phyloP scores from a whole-genome alignment of 208 protist genomes.

The Blastocrithidia nonstop region DNA sequence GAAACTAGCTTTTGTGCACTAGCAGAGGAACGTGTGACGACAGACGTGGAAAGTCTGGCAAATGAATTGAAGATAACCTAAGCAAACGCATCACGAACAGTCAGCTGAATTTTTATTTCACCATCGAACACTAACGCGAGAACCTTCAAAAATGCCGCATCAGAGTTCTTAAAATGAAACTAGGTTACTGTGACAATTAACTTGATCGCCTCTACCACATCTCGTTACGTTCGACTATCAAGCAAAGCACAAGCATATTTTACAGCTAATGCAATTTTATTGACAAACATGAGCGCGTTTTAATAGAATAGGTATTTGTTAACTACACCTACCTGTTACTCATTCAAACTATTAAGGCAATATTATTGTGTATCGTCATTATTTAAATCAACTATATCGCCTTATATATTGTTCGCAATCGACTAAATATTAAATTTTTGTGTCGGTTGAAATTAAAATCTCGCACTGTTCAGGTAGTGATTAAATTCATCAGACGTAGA shows the following conservation, averaged over 20 bases:
- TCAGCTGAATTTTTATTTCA: conserved; percentile 78
- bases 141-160: conserved; percentile 53
- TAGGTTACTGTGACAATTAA: conserved; percentile 70
- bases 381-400: conserved; percentile 2
- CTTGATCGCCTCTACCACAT: conserved; percentile 79
- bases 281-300: conserved; percentile 48
- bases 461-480: conserved; percentile 11
- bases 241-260: conserved; percentile 44
- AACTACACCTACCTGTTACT: conserved; percentile 33
- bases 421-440: conserved; percentile 11
- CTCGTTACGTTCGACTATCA: conserved; percentile 71
- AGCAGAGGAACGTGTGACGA: conserved; percentile 31
- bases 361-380: background rate
- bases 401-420: conserved; percentile 6
- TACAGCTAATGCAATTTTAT: conserved; percentile 47
- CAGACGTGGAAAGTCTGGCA: conserved; percentile 28
- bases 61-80: conserved; percentile 75
- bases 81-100: conserved; percentile 76
- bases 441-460: conserved; percentile 22
- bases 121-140: conserved; percentile 79
- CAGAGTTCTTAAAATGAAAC: conserved; percentile 49
- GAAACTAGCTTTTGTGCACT: conserved; percentile 70
- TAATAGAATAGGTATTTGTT: conserved; percentile 65
- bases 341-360: conserved; percentile 9
- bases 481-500: conserved; percentile 10